These are phyloP conservation scores for Ogataea trehalophila DNA, from an alignment of 805 yeast species.

Conservation along the genomic window DNA sequence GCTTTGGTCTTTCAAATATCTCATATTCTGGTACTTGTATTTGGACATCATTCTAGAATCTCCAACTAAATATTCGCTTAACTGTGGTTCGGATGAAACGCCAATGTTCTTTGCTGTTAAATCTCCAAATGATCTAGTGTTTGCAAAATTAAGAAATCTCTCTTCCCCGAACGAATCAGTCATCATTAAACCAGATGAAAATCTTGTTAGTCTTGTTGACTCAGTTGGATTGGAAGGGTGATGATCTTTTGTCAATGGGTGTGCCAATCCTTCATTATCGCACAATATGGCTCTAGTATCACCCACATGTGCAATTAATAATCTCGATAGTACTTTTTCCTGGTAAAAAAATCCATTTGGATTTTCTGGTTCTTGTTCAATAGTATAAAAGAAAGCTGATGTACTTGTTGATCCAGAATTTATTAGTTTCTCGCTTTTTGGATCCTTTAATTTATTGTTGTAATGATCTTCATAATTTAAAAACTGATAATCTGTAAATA, in stretches of 20 bases:
- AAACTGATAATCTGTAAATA: conserved; percentile 62
- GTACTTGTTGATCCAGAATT: conserved; percentile 36
- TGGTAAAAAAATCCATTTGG: conserved; percentile 50
- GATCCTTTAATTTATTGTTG: conserved; percentile 7
- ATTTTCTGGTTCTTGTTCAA: conserved; percentile 25
- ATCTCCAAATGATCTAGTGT: conserved; percentile 94
- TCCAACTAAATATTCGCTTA: conserved; percentile 65
- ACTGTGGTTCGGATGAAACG: conserved; percentile 88
- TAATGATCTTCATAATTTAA: conserved; percentile 30
- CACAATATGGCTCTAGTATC: conserved; percentile 87
- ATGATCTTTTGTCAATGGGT: conserved; percentile 71
- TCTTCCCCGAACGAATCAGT: conserved; percentile 93
- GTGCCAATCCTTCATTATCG: conserved; percentile 76
- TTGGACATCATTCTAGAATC: conserved; percentile 39
- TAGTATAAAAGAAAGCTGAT: conserved; percentile 26
- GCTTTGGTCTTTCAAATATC: conserved; percentile 13
- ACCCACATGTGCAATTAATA: conserved; percentile 86
- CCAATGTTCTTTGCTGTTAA: conserved; percentile 75
- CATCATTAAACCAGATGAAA: conserved; percentile 58
- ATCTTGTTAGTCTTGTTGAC: conserved; percentile 62
- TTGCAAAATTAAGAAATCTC: conserved; percentile 73
- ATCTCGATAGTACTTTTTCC: conserved; percentile 56
- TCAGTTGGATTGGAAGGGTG: conserved; percentile 85
- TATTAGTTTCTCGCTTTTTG: conserved; percentile 7
- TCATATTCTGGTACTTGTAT: conserved; percentile 22